These are phyloP conservation scores for Adansonia grandidieri DNA, from an alignment of 441 rosid genomes.

Conservation along the genomic window DNA sequence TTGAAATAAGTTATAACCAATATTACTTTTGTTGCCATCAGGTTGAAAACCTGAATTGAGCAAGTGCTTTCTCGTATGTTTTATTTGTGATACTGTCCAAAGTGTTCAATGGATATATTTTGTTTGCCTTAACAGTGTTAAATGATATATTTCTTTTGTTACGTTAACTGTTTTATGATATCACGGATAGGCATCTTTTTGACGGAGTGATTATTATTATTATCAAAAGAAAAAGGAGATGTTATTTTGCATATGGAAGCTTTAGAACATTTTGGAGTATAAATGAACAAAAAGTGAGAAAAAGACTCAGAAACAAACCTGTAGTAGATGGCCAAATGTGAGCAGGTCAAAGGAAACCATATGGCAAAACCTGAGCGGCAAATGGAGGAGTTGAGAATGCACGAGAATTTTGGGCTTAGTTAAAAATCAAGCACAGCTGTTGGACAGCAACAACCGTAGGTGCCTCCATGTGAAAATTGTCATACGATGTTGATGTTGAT, in stretches of 20 bases:
- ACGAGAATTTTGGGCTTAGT: constrained; percentile 20
- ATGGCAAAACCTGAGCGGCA: constrained; percentile 30
- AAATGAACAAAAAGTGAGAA: neutral
- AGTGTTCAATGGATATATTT: neutral
- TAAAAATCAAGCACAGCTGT: constrained; percentile 25
- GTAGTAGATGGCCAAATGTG: neutral
- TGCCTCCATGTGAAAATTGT: constrained; percentile 1
- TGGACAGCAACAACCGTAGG: constrained; percentile 10
- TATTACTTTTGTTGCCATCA: constrained; percentile 1
- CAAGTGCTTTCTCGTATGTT: neutral
- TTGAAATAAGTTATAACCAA: constrained; percentile 20
- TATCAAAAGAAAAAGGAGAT: neutral
- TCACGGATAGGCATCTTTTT: neutral
- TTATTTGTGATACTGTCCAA: neutral
- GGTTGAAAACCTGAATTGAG: neutral
- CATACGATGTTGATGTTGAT: constrained; percentile 21
- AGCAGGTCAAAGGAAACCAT: neutral
- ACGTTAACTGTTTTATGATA: neutral
- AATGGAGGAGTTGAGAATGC: constrained; percentile 26
- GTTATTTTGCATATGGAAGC: neutral
- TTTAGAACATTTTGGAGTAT: neutral
- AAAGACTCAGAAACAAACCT: neutral
- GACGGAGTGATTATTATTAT: no score
- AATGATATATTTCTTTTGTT: neutral
- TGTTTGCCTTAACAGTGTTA: neutral